phyloP scores from a whole-genome alignment of 371 early-diverging fungal genomes.

The Apophysomyces trapeziformis region DNA sequence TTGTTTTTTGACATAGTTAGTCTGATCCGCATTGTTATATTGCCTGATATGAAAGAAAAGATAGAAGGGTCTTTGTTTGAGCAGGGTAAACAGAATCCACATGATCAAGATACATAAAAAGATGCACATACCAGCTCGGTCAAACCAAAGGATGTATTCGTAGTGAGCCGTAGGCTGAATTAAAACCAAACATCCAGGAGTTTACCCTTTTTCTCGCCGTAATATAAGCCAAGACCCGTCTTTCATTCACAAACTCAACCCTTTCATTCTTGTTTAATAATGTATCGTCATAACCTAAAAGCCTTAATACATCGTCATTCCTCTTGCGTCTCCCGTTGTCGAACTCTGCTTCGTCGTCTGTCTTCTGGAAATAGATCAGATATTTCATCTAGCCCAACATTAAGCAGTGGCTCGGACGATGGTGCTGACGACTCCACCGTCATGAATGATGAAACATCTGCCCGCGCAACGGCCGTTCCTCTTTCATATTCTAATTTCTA shows the following conservation, averaged over 20 bases:
- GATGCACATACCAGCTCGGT: not conserved
- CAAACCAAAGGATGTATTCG: not conserved
- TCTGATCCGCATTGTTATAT: too few species aligned
- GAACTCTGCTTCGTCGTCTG: conserved; percentile 64
- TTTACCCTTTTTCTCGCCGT: not conserved
- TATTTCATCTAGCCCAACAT: not conserved
- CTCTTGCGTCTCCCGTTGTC: conserved; percentile 61
- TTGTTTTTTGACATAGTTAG: too few species aligned
- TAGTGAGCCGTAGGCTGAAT: not conserved
- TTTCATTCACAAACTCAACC: too few species aligned
- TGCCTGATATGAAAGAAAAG: too few species aligned
- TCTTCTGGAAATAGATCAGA: conserved; percentile 2
- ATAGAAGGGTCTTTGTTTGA: too few species aligned
- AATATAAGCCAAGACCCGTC: too few species aligned
- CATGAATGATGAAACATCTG: not conserved
- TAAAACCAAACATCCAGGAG: conserved; percentile 12
- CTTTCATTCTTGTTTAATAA: not conserved
- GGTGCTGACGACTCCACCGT: not conserved
- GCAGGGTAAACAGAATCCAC: not conserved
- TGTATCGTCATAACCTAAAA: not conserved
- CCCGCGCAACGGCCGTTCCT: not conserved
- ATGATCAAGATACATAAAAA: not conserved
- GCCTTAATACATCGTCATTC: not conserved
- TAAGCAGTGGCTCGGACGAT: not conserved
- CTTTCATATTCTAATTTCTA: conserved; percentile 36